Conservation (phyloP, 805 yeast genomes). For the Kuraishia piskuri region DNA sequence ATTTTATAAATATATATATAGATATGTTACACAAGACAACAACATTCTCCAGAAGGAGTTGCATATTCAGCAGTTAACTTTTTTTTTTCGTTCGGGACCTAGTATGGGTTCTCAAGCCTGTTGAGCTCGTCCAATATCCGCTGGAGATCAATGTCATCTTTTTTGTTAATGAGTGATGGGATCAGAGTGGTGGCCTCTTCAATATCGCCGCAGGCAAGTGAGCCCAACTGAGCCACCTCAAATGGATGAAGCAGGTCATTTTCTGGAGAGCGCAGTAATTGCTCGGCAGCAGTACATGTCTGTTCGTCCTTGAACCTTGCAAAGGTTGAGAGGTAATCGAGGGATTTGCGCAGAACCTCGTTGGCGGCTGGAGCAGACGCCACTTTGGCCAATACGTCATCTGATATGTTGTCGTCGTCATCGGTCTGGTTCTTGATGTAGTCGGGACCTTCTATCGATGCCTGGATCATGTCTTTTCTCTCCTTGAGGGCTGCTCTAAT, state of each 20-base stretch:
- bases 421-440: constrained; percentile 18
- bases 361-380: constrained; percentile 67
- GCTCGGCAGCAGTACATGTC: constrained; percentile 90
- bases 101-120: constrained; percentile 42
- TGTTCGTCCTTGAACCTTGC: constrained; percentile 89
- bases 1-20: too few species aligned
- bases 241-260: constrained; percentile 83
- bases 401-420: constrained; percentile 28
- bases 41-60: background rate
- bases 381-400: constrained; percentile 39
- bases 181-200: constrained; percentile 93
- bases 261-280: constrained; percentile 59
- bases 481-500: constrained; percentile 86
- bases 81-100: constrained; percentile 3
- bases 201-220: constrained; percentile 90
- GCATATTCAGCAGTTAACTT: background rate
- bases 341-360: constrained; percentile 85
- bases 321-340: constrained; percentile 77
- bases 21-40: background rate
- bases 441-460: constrained; percentile 21
- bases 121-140: constrained; percentile 82
- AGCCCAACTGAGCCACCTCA: constrained; percentile 82
- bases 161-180: constrained; percentile 78
- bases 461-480: constrained; percentile 44
- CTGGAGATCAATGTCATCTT: constrained; percentile 80